A percentile compares a stretch with the other conserved stretches of the same genome.
Conservation (phyloP, 306 rosid species). For the Oxytropis ochrocephala region DNA sequence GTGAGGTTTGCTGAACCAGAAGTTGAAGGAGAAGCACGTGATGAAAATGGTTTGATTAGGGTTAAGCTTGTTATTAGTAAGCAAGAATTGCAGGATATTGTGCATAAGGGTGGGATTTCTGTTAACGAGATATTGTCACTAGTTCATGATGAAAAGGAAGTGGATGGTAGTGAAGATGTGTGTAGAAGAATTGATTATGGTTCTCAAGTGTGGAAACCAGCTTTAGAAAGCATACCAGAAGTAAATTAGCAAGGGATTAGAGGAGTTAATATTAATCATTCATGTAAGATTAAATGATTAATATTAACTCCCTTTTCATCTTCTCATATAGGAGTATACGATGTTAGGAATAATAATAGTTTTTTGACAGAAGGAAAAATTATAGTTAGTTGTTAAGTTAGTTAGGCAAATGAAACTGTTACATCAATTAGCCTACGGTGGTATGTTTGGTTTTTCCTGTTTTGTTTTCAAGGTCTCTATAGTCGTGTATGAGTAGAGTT, state of each 20-base stretch:
- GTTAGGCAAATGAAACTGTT: no score
- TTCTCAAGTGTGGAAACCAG: conserved; percentile 52
- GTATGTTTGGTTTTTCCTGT: no score
- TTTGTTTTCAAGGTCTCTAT: no score
- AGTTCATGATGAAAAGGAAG: neutral
- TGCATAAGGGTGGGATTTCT: conserved; percentile 35
- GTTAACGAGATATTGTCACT: conserved; percentile 30
- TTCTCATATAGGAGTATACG: neutral
- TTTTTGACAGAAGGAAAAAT: no score
- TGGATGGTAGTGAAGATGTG: neutral
- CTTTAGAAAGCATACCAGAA: conserved; percentile 64
- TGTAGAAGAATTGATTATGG: neutral
- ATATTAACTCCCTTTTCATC: neutral
- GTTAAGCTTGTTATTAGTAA: conserved; percentile 60
- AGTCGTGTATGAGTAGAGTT: no score
- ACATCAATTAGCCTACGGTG: no score
- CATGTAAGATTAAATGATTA: neutral
- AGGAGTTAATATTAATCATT: neutral
- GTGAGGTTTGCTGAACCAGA: conserved; percentile 46
- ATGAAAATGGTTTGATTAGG: conserved; percentile 36
- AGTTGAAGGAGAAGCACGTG: neutral
- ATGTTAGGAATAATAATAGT: no score
- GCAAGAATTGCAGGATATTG: conserved; percentile 47
- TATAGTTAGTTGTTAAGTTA: no score
- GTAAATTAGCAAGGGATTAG: conserved; percentile 3